Evolutionary conservation across 192 early-diverging fungal genomes (phyloP).

Genomic region (Coemansia sp.): DNA sequence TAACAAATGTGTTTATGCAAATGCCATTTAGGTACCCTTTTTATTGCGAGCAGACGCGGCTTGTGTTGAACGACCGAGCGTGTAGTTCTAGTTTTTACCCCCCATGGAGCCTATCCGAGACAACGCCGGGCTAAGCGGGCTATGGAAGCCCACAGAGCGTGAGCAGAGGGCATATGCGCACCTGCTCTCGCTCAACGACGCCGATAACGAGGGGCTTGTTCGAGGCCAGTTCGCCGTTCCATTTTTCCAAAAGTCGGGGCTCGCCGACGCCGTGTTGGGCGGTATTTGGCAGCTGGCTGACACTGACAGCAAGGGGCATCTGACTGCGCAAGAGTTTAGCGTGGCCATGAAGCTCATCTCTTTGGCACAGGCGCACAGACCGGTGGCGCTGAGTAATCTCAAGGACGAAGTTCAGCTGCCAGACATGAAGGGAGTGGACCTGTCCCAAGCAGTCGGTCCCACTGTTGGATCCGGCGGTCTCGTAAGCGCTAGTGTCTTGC

Average conservation of each 20-base stretch:
- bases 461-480: not conserved
- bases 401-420: constrained; percentile 59
- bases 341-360: constrained; percentile 90
- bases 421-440: constrained; percentile 60
- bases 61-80: not conserved
- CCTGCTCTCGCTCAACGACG: constrained; percentile 65
- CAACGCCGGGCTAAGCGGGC: constrained; percentile 17
- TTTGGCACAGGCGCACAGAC: constrained; percentile 75
- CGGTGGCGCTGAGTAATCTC: constrained; percentile 56
- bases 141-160: constrained; percentile 60
- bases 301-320: constrained; percentile 71
- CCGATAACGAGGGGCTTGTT: constrained; percentile 64
- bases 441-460: constrained; percentile 8
- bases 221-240: constrained; percentile 71
- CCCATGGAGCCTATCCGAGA: constrained; percentile 26
- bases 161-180: constrained; percentile 67
- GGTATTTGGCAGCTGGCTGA: constrained; percentile 92
- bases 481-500: not conserved
- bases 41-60: not conserved
- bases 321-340: constrained; percentile 73
- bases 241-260: constrained; percentile 74
- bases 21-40: not conserved
- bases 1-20: no score
- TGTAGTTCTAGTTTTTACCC: not conserved
- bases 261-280: constrained; percentile 63